Evolutionary conservation across 2,329 filamentous ascomycete species (phyloP).

Genomic region (Talaromyces sp.): DNA sequence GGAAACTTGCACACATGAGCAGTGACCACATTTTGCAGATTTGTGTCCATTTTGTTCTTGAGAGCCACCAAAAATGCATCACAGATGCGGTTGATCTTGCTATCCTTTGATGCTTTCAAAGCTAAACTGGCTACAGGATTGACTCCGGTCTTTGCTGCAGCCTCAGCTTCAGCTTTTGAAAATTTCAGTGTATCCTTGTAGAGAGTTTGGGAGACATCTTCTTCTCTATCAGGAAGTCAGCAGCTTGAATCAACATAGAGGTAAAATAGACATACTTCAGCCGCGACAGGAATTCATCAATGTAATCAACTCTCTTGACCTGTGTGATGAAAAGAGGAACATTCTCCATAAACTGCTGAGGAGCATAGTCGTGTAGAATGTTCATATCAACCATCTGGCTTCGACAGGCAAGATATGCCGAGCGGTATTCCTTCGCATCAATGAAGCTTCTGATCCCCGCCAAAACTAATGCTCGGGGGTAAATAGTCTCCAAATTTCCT

Average conservation of each 20-base stretch:
- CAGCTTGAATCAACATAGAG: not conserved
- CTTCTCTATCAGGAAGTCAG: slow-evolving; percentile 57
- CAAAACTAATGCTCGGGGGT: slow-evolving; percentile 85
- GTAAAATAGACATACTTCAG: slow-evolving; percentile 59
- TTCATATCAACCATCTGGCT: slow-evolving; percentile 98
- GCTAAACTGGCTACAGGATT: slow-evolving; percentile 18
- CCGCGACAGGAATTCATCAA: slow-evolving; percentile 89
- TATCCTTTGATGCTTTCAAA: slow-evolving; percentile 28
- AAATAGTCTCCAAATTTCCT: slow-evolving; percentile 94
- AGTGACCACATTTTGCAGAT: slow-evolving; percentile 88
- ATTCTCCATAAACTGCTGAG: slow-evolving; percentile 76
- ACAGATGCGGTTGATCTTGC: slow-evolving; percentile 85
- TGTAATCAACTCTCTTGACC: slow-evolving; percentile 73
- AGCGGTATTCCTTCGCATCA: slow-evolving; percentile 74
- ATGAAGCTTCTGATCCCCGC: slow-evolving; percentile 83
- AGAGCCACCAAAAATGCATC: slow-evolving; percentile 75
- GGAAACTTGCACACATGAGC: slow-evolving; percentile 92
- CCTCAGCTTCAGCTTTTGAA: slow-evolving; percentile 31
- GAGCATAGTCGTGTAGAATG: slow-evolving; percentile 90
- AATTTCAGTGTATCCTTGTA: slow-evolving; percentile 78
- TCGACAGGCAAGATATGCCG: slow-evolving; percentile 82
- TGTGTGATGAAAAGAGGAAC: slow-evolving; percentile 79
- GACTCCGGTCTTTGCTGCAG: slow-evolving; percentile 29
- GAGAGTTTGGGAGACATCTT: slow-evolving; percentile 90
- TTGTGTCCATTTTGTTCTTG: slow-evolving; percentile 59